Evolutionary conservation across 345 rosid genomes (phyloP).

Genomic region (Populus deltoides): DNA sequence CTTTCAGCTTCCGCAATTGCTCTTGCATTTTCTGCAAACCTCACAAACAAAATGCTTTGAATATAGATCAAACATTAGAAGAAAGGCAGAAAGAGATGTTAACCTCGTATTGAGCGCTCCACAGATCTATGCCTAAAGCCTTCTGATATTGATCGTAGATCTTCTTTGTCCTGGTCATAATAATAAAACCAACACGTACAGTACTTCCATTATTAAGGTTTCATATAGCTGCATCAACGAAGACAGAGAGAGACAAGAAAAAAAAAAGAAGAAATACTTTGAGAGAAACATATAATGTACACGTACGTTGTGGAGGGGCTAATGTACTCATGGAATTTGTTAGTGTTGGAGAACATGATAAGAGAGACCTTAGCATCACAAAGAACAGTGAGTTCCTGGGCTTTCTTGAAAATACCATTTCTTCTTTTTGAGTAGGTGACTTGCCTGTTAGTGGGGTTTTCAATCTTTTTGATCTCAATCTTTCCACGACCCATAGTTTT

Average conservation of each 20-base stretch:
- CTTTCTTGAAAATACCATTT: conserved; percentile 63
- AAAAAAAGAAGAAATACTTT: neutral
- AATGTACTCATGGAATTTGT: conserved; percentile 45
- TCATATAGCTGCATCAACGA: neutral
- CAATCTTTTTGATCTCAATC: conserved; percentile 62
- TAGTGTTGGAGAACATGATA: conserved; percentile 50
- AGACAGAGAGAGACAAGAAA: neutral
- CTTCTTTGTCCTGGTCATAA: conserved; percentile 36
- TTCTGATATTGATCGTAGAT: conserved; percentile 50
- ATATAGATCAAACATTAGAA: neutral
- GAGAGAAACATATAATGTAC: neutral
- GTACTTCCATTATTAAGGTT: neutral
- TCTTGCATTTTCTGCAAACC: conserved; percentile 56
- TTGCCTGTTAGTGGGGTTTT: conserved; percentile 58
- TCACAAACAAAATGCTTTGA: neutral
- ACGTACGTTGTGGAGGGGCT: conserved; percentile 48
- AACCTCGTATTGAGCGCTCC: conserved; percentile 60
- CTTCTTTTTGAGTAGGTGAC: conserved; percentile 64
- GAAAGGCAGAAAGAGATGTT: neutral
- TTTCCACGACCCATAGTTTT: conserved; percentile 55
- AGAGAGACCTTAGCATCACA: conserved; percentile 69
- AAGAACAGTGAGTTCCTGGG: conserved; percentile 60
- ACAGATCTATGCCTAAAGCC: conserved; percentile 45
- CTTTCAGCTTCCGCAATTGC: conserved; percentile 42
- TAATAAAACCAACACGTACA: neutral